Base-by-base conservation (phyloP, 2,329 filamentous ascomycete genomes). In the Neophaeococcomyces mojaviensis region DNA sequence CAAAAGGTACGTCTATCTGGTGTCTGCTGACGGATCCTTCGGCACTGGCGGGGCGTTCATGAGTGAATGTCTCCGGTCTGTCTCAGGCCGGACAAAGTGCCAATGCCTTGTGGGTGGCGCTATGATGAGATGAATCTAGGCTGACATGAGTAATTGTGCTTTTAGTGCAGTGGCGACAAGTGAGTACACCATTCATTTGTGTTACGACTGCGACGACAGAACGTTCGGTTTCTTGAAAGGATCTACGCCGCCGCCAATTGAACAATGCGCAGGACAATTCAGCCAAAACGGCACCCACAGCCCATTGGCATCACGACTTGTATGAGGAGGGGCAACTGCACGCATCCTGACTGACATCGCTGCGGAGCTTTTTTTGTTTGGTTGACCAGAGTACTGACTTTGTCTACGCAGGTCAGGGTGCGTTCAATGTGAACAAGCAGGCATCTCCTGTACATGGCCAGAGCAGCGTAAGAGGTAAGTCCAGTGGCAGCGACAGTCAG, bases 131-230 rank as follows among this genome's bases (percentile, higher is more conserved):
- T 16, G 16, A 16, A 19, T 7, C 22, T 16, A 38, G 28, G 44
- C 39, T 52, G 35, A 49, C 52, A 39, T n/a, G n/a, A 16, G 18
- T 24, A 36, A 45, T 46, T 44, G 22, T 24, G 10, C 5, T 28
- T 39, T 45, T 44, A 68, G 66, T 68, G 66, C 50, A 65, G 61
- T 51, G 65, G 64, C 18, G 60, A 63, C 49, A 64, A 60, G 66
- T 68, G 56, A 55, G 58, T 50, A 28, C 20, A 28, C 20, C 24
- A 6, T 10, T 28, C 5, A 28, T 28, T 28, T 10, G 24, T 28
- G 24, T 5, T 28, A 6, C 5, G 5, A 28, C 10, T 28, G 24
- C 10, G 24, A 28, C n/a, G n/a, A n/a, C n/a, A n/a, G n/a, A n/a
- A n/a, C n/a, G n/a, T n/a, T n/a, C n/a, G n/a, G n/a, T n/a, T n/a